phyloP scores from a whole-genome alignment of 2,329 filamentous ascomycete genomes.

The Phyllachora maydis region DNA sequence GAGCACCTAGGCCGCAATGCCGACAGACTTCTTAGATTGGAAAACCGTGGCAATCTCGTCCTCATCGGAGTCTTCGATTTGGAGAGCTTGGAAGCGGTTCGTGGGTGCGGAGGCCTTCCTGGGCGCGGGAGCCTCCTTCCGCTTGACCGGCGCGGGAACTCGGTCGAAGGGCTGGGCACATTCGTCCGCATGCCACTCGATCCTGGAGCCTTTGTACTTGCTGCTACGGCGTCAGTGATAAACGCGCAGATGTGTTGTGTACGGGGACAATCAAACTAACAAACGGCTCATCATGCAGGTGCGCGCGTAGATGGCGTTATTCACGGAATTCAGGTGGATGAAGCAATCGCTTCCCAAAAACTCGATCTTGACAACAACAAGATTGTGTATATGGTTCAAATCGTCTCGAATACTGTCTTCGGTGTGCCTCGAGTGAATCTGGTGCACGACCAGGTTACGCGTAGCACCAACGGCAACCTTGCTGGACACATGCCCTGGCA shows the following conservation, averaged over 20 bases:
- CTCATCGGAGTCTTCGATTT: constrained; percentile 22
- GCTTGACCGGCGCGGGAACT: constrained; percentile 7
- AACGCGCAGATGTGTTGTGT: not conserved
- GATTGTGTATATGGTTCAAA: constrained; percentile 64
- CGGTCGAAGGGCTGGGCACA: constrained; percentile 37
- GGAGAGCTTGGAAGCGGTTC: constrained; percentile 43
- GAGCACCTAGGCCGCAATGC: constrained; percentile 7
- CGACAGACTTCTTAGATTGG: constrained; percentile 7
- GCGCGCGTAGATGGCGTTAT: constrained; percentile 53
- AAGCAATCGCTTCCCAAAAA: constrained; percentile 38
- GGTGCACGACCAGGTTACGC: constrained; percentile 51
- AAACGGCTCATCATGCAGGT: constrained; percentile 53
- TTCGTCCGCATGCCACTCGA: constrained; percentile 54
- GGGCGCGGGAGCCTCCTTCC: constrained; percentile 8
- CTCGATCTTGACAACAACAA: constrained; percentile 45
- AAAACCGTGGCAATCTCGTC: constrained; percentile 12
- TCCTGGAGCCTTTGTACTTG: constrained; percentile 47
- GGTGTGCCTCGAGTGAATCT: constrained; percentile 34
- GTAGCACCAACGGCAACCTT: constrained; percentile 47
- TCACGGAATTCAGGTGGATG: constrained; percentile 59
- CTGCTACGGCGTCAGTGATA: constrained; percentile 14
- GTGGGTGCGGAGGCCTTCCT: constrained; percentile 16
- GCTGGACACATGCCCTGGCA: constrained; percentile 39
- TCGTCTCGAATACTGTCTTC: constrained; percentile 47
- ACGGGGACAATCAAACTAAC: constrained; percentile 15